Evolutionary conservation across 768 basidiomycete species (phyloP), one percentile per base, ranked within the genome.

Genomic region (Baorangia bicolor): DNA sequence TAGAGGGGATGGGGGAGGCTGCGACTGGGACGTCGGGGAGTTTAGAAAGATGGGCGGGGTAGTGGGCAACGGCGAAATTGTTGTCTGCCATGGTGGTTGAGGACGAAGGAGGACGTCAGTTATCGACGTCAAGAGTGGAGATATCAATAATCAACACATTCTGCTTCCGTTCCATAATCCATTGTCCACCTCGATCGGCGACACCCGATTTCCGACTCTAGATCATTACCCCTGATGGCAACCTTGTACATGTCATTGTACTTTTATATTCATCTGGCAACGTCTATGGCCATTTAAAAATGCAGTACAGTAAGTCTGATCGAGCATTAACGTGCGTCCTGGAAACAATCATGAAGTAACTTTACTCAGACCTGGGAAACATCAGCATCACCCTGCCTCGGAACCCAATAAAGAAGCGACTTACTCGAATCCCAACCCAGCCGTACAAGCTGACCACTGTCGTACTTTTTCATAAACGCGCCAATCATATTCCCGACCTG

Each of bases 371-470:
- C 39, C 57, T 68, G 27, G 12, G 31, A n/a, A 20, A n/a, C 5
- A n/a, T 65, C 14, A 65, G 42, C 23, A 30, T 16, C 42, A 12
- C 4, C 27, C 20, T 9, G 7, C 16, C 23, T n/a, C 2, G 8
- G 9, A 4, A 9, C 11, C 2, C 7, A n/a, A 37, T 2, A 18
- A 35, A 45, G 33, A 23, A 13, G 27, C 2, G 21, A 55, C 64
- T 49, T 18, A 73, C 69, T 63, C 18, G 59, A 42, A 44, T 64
- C 67, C 69, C 67, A 71, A 13, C 70, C 71, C 5, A 73, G 51
- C 4, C 23, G 37, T 27, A 12, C 51, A 11, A 73, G 58, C 35
- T 53, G 53, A 12, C 70, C 70, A 16, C 43, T 49, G 13, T 64
- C 50, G 21, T 64, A 60, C 37, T 50, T 58, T 37, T 53, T 9